These are phyloP conservation scores for Cladosporium sp. DNA, from an alignment of 2,329 filamentous ascomycete genomes.

Conservation along the genomic window DNA sequence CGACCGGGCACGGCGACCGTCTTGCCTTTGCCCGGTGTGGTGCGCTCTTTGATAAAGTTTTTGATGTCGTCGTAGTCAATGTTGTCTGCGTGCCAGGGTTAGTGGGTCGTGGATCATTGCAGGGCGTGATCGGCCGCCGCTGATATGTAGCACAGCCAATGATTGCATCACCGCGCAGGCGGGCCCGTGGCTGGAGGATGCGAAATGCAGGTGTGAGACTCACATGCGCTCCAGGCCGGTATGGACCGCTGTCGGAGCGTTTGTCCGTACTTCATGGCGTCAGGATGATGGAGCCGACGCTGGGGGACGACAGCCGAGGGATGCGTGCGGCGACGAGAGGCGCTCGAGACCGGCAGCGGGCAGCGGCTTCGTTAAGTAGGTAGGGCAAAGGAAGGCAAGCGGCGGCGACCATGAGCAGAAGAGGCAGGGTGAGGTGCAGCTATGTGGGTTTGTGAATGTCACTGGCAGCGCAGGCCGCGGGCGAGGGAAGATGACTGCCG, in stretches of 20 bases:
- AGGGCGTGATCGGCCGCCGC: slow-evolving; percentile 9
- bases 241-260: slow-evolving; percentile 69
- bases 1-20: slow-evolving; percentile 71
- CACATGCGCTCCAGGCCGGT: slow-evolving; percentile 61
- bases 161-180: background rate
- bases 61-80: slow-evolving; percentile 87
- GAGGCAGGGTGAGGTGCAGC: too few relatives aligned
- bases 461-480: too few relatives aligned
- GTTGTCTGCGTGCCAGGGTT: slow-evolving; percentile 53
- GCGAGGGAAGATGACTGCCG: too few relatives aligned
- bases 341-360: too few relatives aligned
- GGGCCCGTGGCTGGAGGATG: background rate
- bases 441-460: too few relatives aligned
- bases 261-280: slow-evolving; percentile 67
- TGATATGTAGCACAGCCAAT: background rate
- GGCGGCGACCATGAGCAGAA: too few relatives aligned
- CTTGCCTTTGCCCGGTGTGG: slow-evolving; percentile 61
- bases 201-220: background rate
- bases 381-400: too few relatives aligned
- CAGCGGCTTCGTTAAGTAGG: too few relatives aligned
- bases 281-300: background rate
- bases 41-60: slow-evolving; percentile 74
- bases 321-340: background rate
- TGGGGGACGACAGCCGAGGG: background rate
- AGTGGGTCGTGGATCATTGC: slow-evolving; percentile 7